These are phyloP conservation scores for Vitis amurensis DNA, from an alignment of 164 flowering plant genomes.

Conservation along the genomic window DNA sequence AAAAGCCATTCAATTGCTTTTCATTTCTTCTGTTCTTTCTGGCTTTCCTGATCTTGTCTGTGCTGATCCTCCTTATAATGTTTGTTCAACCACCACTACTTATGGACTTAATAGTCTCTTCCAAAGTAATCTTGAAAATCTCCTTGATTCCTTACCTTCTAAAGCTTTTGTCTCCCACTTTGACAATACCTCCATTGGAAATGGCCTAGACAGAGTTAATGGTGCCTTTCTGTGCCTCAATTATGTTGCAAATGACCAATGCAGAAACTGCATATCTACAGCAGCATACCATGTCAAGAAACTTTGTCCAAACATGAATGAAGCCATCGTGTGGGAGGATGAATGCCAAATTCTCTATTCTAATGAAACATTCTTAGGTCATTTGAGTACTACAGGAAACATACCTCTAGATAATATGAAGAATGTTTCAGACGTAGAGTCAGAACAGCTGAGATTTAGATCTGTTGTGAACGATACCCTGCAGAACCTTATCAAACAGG, in stretches of 20 bases:
- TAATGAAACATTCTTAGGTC: conserved; percentile 20
- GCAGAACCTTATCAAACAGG: conserved; percentile 12
- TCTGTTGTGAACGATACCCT: conserved; percentile 10
- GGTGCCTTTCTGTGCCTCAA: conserved; percentile 33
- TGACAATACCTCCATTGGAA: conserved; percentile 17
- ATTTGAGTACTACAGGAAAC: conserved; percentile 15
- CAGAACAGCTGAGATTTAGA: conserved; percentile 1
- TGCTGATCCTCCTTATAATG: conserved; percentile 12
- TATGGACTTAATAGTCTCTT: background rate
- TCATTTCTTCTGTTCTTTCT: background rate
- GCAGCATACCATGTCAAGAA: conserved; percentile 11
- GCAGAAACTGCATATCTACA: conserved; percentile 16
- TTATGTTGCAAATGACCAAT: conserved; percentile 1
- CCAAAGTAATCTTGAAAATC: conserved; percentile 16
- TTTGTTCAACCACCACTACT: conserved; percentile 4
- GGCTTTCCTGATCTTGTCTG: background rate
- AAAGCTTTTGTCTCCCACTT: conserved; percentile 21
- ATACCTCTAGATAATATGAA: conserved; percentile 1
- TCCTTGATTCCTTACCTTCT: conserved; percentile 13
- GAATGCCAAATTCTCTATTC: conserved; percentile 36
- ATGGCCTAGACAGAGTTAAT: conserved; percentile 19
- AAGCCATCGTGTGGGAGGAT: conserved; percentile 38
- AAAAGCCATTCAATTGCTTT: background rate
- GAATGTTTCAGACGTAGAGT: conserved; percentile 20
- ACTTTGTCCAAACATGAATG: conserved; percentile 22